phyloP scores from a whole-genome alignment of 2,329 filamentous ascomycete genomes.

The Monosporascus sp. region DNA sequence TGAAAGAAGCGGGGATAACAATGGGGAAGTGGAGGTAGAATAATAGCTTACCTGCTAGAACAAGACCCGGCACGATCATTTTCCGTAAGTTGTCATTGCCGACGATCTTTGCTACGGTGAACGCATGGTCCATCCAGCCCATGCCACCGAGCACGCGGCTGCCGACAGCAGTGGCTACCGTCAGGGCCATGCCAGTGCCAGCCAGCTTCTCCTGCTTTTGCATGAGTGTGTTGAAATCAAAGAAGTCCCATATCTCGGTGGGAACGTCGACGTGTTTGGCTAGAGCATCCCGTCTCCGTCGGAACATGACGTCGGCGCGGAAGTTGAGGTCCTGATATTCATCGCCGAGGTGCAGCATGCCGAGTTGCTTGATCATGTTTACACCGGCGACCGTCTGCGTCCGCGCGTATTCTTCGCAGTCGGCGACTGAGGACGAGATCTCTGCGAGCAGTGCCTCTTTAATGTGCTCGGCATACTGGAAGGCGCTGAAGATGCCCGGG shows the following conservation, averaged over 20 bases:
- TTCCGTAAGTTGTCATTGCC: constrained; percentile 75
- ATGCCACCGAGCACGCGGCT: constrained; percentile 75
- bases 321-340: constrained; percentile 84
- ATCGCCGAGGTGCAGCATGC: constrained; percentile 80
- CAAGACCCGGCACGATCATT: constrained; percentile 72
- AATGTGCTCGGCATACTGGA: constrained; percentile 88
- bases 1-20: too few species aligned
- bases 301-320: constrained; percentile 91
- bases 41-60: constrained; percentile 65
- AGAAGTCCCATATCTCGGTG: constrained; percentile 87
- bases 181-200: constrained; percentile 90
- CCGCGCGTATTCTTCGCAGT: constrained; percentile 83
- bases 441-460: constrained; percentile 88
- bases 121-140: constrained; percentile 82
- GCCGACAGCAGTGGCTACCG: constrained; percentile 80
- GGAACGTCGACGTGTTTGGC: constrained; percentile 82
- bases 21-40: neutral
- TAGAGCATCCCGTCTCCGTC: constrained; percentile 70
- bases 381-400: constrained; percentile 73
- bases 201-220: constrained; percentile 93
- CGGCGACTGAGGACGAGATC: constrained; percentile 70
- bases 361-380: constrained; percentile 80
- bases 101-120: constrained; percentile 75
- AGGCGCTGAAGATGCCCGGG: constrained; percentile 76
- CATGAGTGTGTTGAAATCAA: constrained; percentile 76